Conservation (phyloP, 2,329 filamentous ascomycete genomes). For the Aspergillus transmontanensis region DNA sequence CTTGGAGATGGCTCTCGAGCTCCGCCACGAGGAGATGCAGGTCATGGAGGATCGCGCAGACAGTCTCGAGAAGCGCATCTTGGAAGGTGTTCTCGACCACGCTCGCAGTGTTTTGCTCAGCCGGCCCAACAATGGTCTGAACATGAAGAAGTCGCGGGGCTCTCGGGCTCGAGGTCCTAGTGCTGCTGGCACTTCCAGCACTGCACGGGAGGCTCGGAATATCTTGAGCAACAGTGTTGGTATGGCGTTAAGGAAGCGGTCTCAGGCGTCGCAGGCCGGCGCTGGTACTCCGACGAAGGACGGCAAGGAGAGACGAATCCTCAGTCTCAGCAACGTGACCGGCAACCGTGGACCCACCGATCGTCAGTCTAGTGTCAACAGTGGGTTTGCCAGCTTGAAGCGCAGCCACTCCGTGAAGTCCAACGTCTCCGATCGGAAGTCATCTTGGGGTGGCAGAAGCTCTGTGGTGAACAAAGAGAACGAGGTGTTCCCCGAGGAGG, state of each 20-base stretch:
- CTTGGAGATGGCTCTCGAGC: slow-evolving; percentile 83
- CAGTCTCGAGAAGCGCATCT: slow-evolving; percentile 83
- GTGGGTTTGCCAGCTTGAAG: slow-evolving; percentile 63
- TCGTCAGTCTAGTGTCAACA: slow-evolving; percentile 37
- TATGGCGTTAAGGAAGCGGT: slow-evolving; percentile 56
- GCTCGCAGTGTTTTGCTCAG: slow-evolving; percentile 82
- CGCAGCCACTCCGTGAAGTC: slow-evolving; percentile 78
- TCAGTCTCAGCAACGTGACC: slow-evolving; percentile 87
- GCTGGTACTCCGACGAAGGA: slow-evolving; percentile 51
- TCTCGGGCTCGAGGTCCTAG: slow-evolving; percentile 41
- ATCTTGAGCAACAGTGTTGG: slow-evolving; percentile 47
- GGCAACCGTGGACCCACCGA: slow-evolving; percentile 59
- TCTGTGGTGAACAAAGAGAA: slow-evolving; percentile 62
- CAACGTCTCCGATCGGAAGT: slow-evolving; percentile 63
- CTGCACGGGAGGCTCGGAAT: slow-evolving; percentile 36
- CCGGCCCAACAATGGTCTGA: slow-evolving; percentile 61
- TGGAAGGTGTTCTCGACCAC: slow-evolving; percentile 95
- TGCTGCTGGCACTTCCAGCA: slow-evolving; percentile 35
- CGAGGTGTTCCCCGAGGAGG: slow-evolving; percentile 63
- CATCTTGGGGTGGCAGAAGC: slow-evolving; percentile 65
- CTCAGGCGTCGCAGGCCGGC: slow-evolving; percentile 41
- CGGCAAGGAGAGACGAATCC: slow-evolving; percentile 72
- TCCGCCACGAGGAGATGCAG: slow-evolving; percentile 87
- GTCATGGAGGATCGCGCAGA: slow-evolving; percentile 90
- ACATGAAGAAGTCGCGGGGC: slow-evolving; percentile 54